These are phyloP conservation scores for Hypericum androsaemum DNA, from an alignment of 345 rosid genomes.

Conservation along the genomic window DNA sequence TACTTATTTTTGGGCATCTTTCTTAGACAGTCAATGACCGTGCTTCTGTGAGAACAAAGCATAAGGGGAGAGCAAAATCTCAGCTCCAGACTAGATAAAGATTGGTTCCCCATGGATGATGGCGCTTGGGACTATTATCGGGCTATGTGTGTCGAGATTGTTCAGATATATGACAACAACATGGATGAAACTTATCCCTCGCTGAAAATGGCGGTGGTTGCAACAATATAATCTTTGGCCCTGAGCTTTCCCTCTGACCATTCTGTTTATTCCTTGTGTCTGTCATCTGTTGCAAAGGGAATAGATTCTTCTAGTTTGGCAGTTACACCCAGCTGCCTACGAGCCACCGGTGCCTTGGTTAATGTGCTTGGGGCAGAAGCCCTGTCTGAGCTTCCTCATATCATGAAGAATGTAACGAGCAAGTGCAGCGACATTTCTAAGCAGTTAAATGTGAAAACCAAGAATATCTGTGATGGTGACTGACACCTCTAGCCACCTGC, in stretches of 20 bases:
- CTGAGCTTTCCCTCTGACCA: constrained; percentile 50
- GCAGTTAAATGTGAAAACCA: constrained; percentile 13
- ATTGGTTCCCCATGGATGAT: constrained; percentile 54
- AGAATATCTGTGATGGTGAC: constrained; percentile 11
- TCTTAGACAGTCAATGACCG: constrained; percentile 50
- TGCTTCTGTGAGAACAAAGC: constrained; percentile 33
- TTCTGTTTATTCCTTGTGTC: constrained; percentile 61
- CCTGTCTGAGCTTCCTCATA: constrained; percentile 53
- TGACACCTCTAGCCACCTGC: constrained; percentile 20
- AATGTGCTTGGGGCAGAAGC: constrained; percentile 85
- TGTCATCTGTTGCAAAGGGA: constrained; percentile 48
- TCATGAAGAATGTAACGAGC: constrained; percentile 56
- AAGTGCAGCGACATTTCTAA: constrained; percentile 28
- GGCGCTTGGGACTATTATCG: constrained; percentile 41
- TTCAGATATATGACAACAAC: constrained; percentile 43
- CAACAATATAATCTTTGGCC: constrained; percentile 68
- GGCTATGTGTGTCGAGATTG: constrained; percentile 56
- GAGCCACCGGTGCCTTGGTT: constrained; percentile 59
- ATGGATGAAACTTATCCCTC: constrained; percentile 40
- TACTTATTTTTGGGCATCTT: constrained; percentile 39
- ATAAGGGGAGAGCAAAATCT: constrained; percentile 31
- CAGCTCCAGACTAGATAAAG: no score
- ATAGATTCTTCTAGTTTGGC: constrained; percentile 47
- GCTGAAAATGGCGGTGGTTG: constrained; percentile 56
- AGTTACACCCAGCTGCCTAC: constrained; percentile 69